A percentile compares a stretch with the other conserved stretches of the same genome.
phyloP scores from a whole-genome alignment of 1,139 yeast species.

The Kazachstania sp. region DNA sequence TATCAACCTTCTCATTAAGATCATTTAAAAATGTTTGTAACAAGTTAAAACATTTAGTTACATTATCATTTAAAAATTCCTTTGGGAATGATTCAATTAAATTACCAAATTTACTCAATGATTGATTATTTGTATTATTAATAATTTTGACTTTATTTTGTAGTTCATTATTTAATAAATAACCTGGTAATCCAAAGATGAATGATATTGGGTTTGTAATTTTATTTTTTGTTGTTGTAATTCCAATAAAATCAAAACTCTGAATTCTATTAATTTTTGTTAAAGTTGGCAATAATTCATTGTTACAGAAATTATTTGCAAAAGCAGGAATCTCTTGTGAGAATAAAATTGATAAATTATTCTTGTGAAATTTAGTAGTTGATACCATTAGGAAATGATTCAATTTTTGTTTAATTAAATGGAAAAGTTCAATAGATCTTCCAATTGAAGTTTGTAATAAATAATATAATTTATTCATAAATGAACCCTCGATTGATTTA shows the following conservation, averaged over 20 bases:
- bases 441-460: conserved; percentile 6
- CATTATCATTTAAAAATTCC: background rate
- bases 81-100: conserved; percentile 2
- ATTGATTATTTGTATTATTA: conserved; percentile 7
- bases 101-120: conserved; percentile 15
- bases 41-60: background rate
- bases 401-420: background rate
- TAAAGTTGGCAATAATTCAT: conserved; percentile 10
- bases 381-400: background rate
- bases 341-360: background rate
- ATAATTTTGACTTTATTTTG: conserved; percentile 9
- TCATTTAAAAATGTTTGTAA: conserved; percentile 2
- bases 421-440: background rate
- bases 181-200: conserved; percentile 3
- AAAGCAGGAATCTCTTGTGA: background rate
- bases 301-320: background rate
- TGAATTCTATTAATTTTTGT: conserved; percentile 14
- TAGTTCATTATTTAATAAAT: conserved; percentile 13
- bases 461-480: conserved; percentile 16
- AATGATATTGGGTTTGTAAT: background rate
- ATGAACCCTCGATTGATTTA: conserved; percentile 20
- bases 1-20: background rate
- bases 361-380: background rate
- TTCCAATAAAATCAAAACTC: conserved; percentile 11
- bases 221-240: conserved; percentile 6